phyloP scores from a whole-genome alignment of 2,329 filamentous ascomycete species.

The Neonectria faginata region DNA sequence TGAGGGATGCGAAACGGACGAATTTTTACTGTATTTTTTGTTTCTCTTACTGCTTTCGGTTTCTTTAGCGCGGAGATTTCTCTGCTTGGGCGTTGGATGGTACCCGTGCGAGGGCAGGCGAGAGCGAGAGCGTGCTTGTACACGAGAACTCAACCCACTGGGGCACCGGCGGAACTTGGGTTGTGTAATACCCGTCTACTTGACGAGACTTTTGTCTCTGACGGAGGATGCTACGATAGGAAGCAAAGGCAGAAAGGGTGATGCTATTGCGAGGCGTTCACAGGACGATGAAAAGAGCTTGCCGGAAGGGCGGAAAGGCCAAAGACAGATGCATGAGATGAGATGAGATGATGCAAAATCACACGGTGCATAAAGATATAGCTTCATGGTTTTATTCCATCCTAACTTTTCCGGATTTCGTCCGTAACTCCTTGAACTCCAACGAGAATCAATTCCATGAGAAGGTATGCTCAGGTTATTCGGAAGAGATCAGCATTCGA shows the following conservation, averaged over 20 bases:
- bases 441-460: neutral
- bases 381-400: constrained; percentile 13
- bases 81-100: constrained; percentile 44
- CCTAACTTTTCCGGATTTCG: constrained; percentile 8
- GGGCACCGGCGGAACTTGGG: constrained; percentile 17
- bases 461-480: neutral
- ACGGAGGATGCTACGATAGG: constrained; percentile 23
- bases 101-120: constrained; percentile 24
- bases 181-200: constrained; percentile 21
- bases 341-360: neutral
- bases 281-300: constrained; percentile 34
- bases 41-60: constrained; percentile 13
- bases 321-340: neutral
- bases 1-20: constrained; percentile 36
- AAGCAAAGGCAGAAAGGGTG: constrained; percentile 6
- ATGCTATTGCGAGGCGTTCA: constrained; percentile 36
- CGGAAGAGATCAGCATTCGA: neutral
- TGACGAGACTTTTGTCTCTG: constrained; percentile 1
- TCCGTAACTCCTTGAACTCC: constrained; percentile 38
- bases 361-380: constrained; percentile 16
- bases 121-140: constrained; percentile 31
- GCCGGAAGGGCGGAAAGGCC: neutral
- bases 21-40: constrained; percentile 19
- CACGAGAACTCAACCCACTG: constrained; percentile 26
- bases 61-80: constrained; percentile 18